Evolutionary conservation across 306 rosid species (phyloP).

Genomic region (Trifolium subterraneum): DNA sequence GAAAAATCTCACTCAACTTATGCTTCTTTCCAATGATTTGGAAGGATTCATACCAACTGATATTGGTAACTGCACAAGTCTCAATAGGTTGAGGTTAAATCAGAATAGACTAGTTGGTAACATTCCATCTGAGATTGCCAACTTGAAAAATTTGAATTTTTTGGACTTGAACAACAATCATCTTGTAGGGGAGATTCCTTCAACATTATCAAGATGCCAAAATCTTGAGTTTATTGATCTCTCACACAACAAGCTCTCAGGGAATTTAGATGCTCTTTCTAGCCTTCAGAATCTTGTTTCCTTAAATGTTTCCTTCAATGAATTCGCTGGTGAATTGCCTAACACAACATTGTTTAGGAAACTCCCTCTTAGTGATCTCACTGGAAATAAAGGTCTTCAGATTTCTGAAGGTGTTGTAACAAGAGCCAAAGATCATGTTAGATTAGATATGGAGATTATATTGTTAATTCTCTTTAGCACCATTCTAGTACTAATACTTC

Average conservation of each 20-base stretch:
- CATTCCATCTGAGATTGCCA: slow-evolving; percentile 80
- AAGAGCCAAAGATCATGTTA: slow-evolving; percentile 38
- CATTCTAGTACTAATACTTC: slow-evolving; percentile 58
- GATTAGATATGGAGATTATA: slow-evolving; percentile 51
- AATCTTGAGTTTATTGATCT: slow-evolving; percentile 58
- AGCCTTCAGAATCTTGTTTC: slow-evolving; percentile 72
- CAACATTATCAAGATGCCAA: background rate
- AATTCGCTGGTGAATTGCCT: slow-evolving; percentile 77
- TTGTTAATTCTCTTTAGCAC: slow-evolving; percentile 59
- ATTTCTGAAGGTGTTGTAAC: slow-evolving; percentile 42
- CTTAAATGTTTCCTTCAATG: slow-evolving; percentile 78
- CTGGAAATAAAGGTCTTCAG: slow-evolving; percentile 70
- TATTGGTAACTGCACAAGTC: slow-evolving; percentile 76
- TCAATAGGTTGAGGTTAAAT: slow-evolving; percentile 69
- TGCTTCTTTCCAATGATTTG: slow-evolving; percentile 75
- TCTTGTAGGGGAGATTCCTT: slow-evolving; percentile 76
- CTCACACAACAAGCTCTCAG: slow-evolving; percentile 80
- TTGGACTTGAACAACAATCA: slow-evolving; percentile 67
- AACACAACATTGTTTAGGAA: slow-evolving; percentile 70
- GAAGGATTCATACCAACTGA: slow-evolving; percentile 82
- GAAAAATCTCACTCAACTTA: slow-evolving; percentile 67
- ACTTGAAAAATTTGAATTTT: slow-evolving; percentile 63
- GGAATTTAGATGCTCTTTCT: slow-evolving; percentile 58
- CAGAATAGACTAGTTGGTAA: slow-evolving; percentile 64
- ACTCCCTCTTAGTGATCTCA: slow-evolving; percentile 69